Evolutionary conservation across 2,329 filamentous ascomycete species (phyloP).

Genomic region (Alternaria brassicae): DNA sequence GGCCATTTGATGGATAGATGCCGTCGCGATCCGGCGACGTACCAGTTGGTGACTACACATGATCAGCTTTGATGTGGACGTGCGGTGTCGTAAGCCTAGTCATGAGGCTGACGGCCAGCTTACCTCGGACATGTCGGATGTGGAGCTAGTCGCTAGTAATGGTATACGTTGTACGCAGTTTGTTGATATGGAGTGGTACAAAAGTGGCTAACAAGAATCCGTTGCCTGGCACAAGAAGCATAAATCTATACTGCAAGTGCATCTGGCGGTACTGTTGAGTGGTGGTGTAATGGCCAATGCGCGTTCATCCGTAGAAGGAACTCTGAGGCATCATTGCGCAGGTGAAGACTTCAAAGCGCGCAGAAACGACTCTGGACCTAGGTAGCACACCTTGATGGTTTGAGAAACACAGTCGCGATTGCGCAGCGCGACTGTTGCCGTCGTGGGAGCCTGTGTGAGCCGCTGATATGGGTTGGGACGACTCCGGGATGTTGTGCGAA

Average conservation of each 20-base stretch:
- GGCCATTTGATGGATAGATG: constrained; percentile 11
- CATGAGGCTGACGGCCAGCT: background rate
- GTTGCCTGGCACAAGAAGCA: background rate
- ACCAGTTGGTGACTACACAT: constrained; percentile 2
- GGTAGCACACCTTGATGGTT: background rate
- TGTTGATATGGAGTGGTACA: background rate
- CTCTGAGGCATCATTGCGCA: constrained; percentile 8
- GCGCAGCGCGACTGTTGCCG: constrained; percentile 11
- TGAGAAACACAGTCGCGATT: background rate
- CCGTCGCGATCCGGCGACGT: constrained; percentile 14
- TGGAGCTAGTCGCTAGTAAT: background rate
- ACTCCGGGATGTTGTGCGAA: constrained; percentile 4
- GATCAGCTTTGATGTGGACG: constrained; percentile 1
- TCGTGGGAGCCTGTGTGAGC: background rate
- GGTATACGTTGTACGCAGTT: background rate
- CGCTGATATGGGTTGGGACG: constrained; percentile 9
- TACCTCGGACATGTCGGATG: constrained; percentile 15
- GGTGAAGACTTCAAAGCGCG: constrained; percentile 7
- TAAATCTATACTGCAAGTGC: background rate
- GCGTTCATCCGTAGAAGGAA: constrained; percentile 10
- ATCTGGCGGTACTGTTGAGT: background rate
- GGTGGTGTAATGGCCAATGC: background rate
- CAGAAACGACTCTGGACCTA: background rate
- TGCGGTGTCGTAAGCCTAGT: background rate
- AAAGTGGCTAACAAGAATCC: background rate